phyloP scores from a whole-genome alignment of 345 rosid genomes.

The Draba incana region DNA sequence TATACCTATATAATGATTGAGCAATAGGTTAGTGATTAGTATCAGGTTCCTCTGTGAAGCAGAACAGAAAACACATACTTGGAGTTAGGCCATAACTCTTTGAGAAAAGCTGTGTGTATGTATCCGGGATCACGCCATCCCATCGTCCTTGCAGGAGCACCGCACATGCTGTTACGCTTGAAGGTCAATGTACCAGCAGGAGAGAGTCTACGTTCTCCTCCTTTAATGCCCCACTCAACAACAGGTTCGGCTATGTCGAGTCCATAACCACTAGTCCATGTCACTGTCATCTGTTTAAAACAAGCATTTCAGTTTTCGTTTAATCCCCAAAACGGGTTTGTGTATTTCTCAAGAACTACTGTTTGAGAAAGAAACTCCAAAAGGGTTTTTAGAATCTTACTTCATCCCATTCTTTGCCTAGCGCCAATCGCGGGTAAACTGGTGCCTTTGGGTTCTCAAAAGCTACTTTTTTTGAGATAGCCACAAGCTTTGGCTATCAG shows the following conservation, averaged over 20 bases:
- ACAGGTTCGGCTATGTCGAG: constrained; percentile 59
- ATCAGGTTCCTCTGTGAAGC: not conserved
- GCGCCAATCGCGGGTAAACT: constrained; percentile 69
- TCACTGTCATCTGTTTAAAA: constrained; percentile 64
- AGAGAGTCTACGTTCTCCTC: constrained; percentile 45
- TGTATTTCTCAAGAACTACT: too few relatives aligned
- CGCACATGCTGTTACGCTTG: constrained; percentile 57
- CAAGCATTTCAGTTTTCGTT: too few relatives aligned
- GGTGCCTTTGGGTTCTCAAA: constrained; percentile 71
- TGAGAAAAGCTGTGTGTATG: constrained; percentile 70
- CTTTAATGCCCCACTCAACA: constrained; percentile 67
- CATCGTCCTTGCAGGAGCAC: constrained; percentile 70
- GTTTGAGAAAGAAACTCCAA: not conserved
- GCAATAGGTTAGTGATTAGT: too few relatives aligned
- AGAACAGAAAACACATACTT: constrained; percentile 40
- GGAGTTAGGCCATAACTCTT: constrained; percentile 67
- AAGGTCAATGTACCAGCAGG: constrained; percentile 74
- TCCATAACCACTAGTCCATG: constrained; percentile 83
- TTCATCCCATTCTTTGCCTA: constrained; percentile 73
- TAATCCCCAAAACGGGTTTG: too few relatives aligned
- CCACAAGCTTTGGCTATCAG: constrained; percentile 66
- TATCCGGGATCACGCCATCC: constrained; percentile 91
- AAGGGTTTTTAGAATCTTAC: constrained; percentile 41
- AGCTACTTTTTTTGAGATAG: constrained; percentile 60
- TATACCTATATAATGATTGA: constrained; percentile 46